Base-by-base conservation (phyloP, 1,284 basidiomycete species). In the Entoloma clypeatum region DNA sequence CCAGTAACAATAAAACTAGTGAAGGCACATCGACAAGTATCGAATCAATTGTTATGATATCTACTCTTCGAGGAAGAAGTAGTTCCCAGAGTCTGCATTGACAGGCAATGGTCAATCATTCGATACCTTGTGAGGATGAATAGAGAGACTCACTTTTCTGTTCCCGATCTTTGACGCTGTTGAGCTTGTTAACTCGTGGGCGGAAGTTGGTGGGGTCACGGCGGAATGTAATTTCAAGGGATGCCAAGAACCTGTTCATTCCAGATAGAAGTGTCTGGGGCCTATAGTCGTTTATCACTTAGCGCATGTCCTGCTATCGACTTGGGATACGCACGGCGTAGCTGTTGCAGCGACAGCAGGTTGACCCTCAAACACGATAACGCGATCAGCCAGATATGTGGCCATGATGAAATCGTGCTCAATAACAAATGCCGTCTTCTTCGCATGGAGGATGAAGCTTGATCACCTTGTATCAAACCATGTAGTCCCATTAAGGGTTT, bases 351-450 rank as follows among this genome's bases (percentile, higher is more conserved):
- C 45, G 34, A 90, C 62, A 32, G 89, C 91, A 6, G 92, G 92
- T 54, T 79, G 64, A 37, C 92, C 93, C 60, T 91, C 86, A 58
- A 94, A 97, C 11, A 97, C 92, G 51, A 98, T 95, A 56, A 98
- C 94, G 47, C 93, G 87, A 62, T 97, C 94, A 35, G 93, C 92
- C 43, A 97, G 86, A 63, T 97, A 97, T 3, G 93, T 95, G 3
- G 93, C 92, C 86, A 92, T 91, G 69, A 93, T 92, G 66, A 96
- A 96, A 71, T 97, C 93, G 79, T 96, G 93, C 75, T 96, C 93
- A 57, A 96, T 95, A 55, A 97, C 77, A 63, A 98, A 96, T 0
- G 94, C 94, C 1, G 93, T 96, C 69, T 94, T 92, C 74, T 96
- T 95, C 10, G 91, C 79, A 54, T 92, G 85, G 33, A 98, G 80